Conservation (phyloP, 768 basidiomycete species). For the Russula griseocarnosa region DNA sequence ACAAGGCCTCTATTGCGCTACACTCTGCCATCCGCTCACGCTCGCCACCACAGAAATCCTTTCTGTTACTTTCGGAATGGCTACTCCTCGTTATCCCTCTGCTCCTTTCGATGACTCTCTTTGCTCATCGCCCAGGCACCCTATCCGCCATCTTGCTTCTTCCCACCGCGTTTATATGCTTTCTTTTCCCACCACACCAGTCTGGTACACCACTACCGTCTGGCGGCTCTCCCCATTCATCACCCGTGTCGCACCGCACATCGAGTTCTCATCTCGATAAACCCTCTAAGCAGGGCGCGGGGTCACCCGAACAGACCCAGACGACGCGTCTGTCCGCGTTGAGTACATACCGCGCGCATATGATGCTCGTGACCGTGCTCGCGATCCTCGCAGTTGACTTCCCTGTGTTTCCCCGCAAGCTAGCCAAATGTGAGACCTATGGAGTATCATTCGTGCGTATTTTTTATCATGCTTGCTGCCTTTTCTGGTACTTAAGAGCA, state of each 20-base stretch:
- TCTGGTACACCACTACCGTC: slow-evolving; percentile 54
- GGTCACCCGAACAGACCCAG: background rate
- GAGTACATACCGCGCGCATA: slow-evolving; percentile 86
- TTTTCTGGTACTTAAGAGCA: background rate
- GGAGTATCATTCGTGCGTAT: slow-evolving; percentile 83
- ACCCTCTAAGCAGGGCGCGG: background rate
- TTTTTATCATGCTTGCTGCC: background rate
- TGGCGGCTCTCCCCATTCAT: slow-evolving; percentile 31
- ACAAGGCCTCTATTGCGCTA: slow-evolving; percentile 66
- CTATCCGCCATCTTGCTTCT: slow-evolving; percentile 50
- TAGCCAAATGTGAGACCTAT: slow-evolving; percentile 92
- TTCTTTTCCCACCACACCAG: slow-evolving; percentile 43
- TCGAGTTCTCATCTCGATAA: slow-evolving; percentile 18
- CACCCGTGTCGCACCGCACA: slow-evolving; percentile 17
- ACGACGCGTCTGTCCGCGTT: slow-evolving; percentile 62
- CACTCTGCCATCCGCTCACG: slow-evolving; percentile 59
- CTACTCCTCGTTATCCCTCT: slow-evolving; percentile 69
- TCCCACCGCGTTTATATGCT: slow-evolving; percentile 42
- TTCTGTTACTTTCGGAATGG: slow-evolving; percentile 55
- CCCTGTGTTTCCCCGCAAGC: slow-evolving; percentile 76
- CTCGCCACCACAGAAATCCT: slow-evolving; percentile 39
- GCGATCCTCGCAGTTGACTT: slow-evolving; percentile 97
- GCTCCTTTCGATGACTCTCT: slow-evolving; percentile 76
- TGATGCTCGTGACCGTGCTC: slow-evolving; percentile 90
- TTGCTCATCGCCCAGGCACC: slow-evolving; percentile 52